These are phyloP conservation scores for Hemisphaericaspora xylanilytica DNA, from an alignment of 1,139 yeast species.

Conservation along the genomic window DNA sequence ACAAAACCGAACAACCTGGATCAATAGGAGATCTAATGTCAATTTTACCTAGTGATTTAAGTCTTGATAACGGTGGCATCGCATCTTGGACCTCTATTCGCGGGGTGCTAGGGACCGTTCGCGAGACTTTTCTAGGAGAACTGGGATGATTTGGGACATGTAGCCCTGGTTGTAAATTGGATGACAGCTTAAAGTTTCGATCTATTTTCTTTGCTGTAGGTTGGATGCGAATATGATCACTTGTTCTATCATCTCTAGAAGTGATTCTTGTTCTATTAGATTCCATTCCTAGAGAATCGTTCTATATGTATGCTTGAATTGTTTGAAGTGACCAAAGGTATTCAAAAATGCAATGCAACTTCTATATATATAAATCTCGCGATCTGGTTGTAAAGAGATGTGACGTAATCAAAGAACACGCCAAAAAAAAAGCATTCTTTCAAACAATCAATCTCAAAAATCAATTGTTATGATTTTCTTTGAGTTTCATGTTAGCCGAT, in stretches of 20 bases:
- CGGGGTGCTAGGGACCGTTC: slow-evolving; percentile 14
- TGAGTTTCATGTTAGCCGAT: too few species aligned
- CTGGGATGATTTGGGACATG: not conserved
- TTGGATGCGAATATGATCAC: not conserved
- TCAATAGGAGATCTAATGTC: slow-evolving; percentile 22
- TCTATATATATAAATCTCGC: too few species aligned
- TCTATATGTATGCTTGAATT: too few species aligned
- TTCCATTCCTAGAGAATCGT: not conserved
- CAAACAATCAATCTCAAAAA: too few species aligned
- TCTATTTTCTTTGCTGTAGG: not conserved
- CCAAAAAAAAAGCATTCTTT: too few species aligned
- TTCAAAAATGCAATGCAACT: too few species aligned
- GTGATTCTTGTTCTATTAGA: not conserved
- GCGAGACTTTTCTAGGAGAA: slow-evolving; percentile 1
- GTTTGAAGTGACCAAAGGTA: too few species aligned
- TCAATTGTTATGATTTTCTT: too few species aligned
- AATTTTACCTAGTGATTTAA: slow-evolving; percentile 24
- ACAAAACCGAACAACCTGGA: slow-evolving; percentile 8
- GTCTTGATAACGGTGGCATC: slow-evolving; percentile 12
- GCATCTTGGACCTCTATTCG: slow-evolving; percentile 1
- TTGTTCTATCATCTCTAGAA: not conserved
- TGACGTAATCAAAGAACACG: not conserved
- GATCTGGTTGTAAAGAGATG: not conserved
- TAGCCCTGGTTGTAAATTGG: not conserved
- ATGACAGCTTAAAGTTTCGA: slow-evolving; percentile 1